Evolutionary conservation across 306 rosid genomes (phyloP).

Genomic region (Cucurbita argyrosperma): DNA sequence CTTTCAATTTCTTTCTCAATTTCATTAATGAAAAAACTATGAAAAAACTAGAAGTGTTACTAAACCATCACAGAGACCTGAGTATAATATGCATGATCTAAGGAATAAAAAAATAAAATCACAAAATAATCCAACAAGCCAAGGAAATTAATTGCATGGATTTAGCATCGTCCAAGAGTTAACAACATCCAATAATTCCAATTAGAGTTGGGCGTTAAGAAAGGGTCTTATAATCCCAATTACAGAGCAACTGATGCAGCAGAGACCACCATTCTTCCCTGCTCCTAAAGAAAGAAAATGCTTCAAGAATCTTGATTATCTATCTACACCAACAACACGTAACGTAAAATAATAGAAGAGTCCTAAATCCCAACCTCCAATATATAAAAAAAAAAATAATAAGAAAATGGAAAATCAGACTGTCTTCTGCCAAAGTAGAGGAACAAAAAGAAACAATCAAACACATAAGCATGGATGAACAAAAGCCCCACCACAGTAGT

Average conservation of each 20-base stretch:
- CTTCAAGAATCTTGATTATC: conserved; percentile 15
- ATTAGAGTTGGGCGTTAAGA: conserved; percentile 3
- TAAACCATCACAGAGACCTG: too few species aligned
- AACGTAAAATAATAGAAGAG: conserved; percentile 5
- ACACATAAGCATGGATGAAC: conserved; percentile 2
- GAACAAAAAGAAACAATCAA: conserved; percentile 10
- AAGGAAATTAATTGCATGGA: background rate
- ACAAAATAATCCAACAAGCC: too few species aligned
- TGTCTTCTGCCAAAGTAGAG: conserved; percentile 8
- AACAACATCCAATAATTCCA: background rate
- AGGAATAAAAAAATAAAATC: too few species aligned
- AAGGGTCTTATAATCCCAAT: conserved; percentile 3
- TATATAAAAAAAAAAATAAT: background rate
- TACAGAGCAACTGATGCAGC: background rate
- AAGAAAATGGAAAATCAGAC: background rate
- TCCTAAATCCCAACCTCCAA: conserved; percentile 9
- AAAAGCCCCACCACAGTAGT: background rate
- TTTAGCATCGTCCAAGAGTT: background rate
- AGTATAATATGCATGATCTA: too few species aligned
- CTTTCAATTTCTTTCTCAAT: too few species aligned
- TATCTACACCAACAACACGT: conserved; percentile 14
- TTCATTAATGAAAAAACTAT: too few species aligned
- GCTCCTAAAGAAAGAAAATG: background rate
- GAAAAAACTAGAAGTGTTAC: too few species aligned
- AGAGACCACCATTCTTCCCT: conserved; percentile 2